These are phyloP conservation scores for Corrigiola litoralis DNA, from an alignment of 179 eudicot genomes.

Conservation along the genomic window DNA sequence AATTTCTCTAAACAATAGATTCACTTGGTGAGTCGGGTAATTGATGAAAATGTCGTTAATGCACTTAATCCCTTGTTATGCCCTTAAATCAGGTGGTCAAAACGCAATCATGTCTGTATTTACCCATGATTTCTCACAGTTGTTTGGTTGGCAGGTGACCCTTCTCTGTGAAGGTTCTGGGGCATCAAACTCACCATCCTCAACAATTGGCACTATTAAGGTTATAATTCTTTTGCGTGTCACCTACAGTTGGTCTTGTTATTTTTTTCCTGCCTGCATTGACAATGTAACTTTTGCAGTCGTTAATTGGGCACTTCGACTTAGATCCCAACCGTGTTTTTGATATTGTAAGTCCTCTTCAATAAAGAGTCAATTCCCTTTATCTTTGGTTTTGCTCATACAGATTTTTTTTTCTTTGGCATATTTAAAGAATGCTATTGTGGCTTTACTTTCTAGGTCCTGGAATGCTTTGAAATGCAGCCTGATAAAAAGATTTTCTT, in stretches of 20 bases:
- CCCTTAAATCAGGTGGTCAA: too few species aligned
- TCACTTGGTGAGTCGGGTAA: too few species aligned
- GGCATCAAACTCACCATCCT: constrained; percentile 55
- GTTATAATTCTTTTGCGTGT: constrained; percentile 30
- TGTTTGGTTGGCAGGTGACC: constrained; percentile 60
- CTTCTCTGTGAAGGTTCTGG: constrained; percentile 90
- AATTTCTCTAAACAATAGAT: too few species aligned
- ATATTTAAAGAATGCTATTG: neutral
- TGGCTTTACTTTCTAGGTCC: constrained; percentile 41
- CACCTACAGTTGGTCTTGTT: neutral
- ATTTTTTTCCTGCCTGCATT: constrained; percentile 4
- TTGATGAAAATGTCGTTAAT: too few species aligned
- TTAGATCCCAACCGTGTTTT: constrained; percentile 98
- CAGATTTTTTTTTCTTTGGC: neutral
- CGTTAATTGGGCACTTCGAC: constrained; percentile 97
- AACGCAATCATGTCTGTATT: too few species aligned
- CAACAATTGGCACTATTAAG: constrained; percentile 90
- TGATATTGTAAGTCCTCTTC: constrained; percentile 74
- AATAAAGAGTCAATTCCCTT: neutral
- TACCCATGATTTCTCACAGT: constrained; percentile 4
- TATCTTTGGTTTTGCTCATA: neutral
- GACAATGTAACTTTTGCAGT: constrained; percentile 48
- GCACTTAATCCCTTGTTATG: too few species aligned
- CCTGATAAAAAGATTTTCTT: constrained; percentile 69
- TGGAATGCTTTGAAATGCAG: constrained; percentile 97